Conservation (phyloP, 176 grass and related monocot genomes). For the Paspalum vaginatum region DNA sequence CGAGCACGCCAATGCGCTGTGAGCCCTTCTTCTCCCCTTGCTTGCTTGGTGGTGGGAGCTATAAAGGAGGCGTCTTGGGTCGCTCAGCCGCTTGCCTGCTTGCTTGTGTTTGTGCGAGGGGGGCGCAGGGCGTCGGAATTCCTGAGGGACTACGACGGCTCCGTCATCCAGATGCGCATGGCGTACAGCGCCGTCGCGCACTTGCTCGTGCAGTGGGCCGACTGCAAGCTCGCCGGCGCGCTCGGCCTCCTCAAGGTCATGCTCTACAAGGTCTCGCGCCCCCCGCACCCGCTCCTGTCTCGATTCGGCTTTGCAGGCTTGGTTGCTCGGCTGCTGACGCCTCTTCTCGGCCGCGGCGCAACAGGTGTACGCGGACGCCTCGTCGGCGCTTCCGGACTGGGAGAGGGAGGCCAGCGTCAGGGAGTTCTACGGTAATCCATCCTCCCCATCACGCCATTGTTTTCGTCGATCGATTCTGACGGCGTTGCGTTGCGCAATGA, state of each 20-base stretch:
- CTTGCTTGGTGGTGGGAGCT: background rate
- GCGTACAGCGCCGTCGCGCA: constrained; percentile 64
- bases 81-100: background rate
- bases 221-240: constrained; percentile 59
- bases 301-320: background rate
- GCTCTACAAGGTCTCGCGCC: constrained; percentile 53
- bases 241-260: constrained; percentile 65
- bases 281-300: background rate
- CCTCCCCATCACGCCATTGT: background rate
- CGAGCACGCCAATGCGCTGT: constrained; percentile 69
- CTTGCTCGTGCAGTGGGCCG: constrained; percentile 62
- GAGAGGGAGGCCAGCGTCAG: constrained; percentile 66
- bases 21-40: background rate
- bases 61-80: background rate
- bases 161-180: constrained; percentile 69
- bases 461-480: background rate
- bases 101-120: too few species aligned
- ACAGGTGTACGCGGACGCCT: constrained; percentile 56
- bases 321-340: too few species aligned
- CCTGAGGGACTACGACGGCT: constrained; percentile 56
- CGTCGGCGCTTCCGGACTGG: constrained; percentile 39
- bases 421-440: constrained; percentile 54
- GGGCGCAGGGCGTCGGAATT: constrained; percentile 54
- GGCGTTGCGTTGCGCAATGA: too few species aligned
- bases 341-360: too few species aligned